Percentiles rank a stretch among this genome's conserved stretches.
These are phyloP conservation scores for Phyllachora maydis DNA, from an alignment of 2,329 filamentous ascomycete species.

Conservation along the genomic window DNA sequence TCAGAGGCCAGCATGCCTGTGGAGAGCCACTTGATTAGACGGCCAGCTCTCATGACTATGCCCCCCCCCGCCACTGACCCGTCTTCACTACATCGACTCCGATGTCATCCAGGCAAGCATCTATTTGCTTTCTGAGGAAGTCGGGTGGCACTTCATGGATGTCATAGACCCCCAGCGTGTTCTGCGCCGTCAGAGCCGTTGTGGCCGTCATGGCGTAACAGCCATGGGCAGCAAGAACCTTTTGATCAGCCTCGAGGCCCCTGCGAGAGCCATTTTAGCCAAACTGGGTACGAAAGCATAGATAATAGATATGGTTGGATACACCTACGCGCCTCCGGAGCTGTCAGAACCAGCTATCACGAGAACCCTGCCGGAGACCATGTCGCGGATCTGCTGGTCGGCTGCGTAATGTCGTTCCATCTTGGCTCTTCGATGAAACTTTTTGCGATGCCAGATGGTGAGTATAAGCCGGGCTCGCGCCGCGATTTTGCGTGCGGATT, in stretches of 20 bases:
- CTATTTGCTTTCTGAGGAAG: constrained; percentile 72
- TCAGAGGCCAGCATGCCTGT: constrained; percentile 66
- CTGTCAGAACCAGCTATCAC: constrained; percentile 80
- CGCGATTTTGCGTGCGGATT: too few relatives aligned
- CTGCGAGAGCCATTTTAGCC: too few relatives aligned
- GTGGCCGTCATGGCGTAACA: constrained; percentile 95
- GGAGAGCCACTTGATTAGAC: too few relatives aligned
- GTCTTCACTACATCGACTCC: constrained; percentile 83
- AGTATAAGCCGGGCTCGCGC: too few relatives aligned
- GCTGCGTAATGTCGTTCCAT: too few relatives aligned
- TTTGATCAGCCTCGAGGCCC: constrained; percentile 88
- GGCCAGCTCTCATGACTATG: background rate
- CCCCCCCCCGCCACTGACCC: constrained; percentile 43
- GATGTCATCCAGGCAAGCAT: constrained; percentile 67
- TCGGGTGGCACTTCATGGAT: constrained; percentile 61
- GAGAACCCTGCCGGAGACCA: constrained; percentile 29
- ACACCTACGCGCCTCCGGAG: constrained; percentile 62
- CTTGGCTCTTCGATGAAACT: too few relatives aligned
- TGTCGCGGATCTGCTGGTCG: too few relatives aligned
- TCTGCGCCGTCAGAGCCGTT: constrained; percentile 88
- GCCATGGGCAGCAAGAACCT: constrained; percentile 76
- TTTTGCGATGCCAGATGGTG: too few relatives aligned
- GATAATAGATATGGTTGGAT: background rate
- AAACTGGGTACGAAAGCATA: background rate
- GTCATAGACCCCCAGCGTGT: constrained; percentile 65